Base-by-base conservation (phyloP, 2,329 filamentous ascomycete genomes). In the Parastagonospora nodorum region DNA sequence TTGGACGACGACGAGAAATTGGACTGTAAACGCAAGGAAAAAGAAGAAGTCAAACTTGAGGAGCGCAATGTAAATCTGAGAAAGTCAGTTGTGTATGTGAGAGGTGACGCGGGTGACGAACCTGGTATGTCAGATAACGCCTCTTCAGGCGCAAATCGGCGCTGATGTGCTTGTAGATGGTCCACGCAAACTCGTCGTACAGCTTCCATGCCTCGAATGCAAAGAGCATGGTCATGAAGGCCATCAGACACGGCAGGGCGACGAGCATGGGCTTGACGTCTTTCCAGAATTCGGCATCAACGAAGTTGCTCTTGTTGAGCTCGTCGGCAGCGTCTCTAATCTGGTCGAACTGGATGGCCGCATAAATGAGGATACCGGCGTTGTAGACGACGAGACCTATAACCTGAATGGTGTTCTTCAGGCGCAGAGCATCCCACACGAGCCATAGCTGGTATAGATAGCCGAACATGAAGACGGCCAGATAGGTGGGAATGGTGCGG, bases 1-100 rank as follows among this genome's bases (percentile, higher is more conserved):
- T 53, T 80, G 83, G 52, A 99, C 92, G 51, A 97, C 89, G 64
- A 99, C 93, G 46, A 97, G 84, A 75, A 99, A 99, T 71, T 99
- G 94, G 40, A 99, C 90, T 6, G 94, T 97, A 75, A 99, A 99
- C 47, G 93, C 94, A 43, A 99, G 85, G 82, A 99, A 99, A 81
- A 99, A 97, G 85, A 99, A 99, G 77, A 99, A 97, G 77, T 99
- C 94, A 74, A 99, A 99, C 76, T 99, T 99, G 60, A 99, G 83
- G 9, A 99, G 84, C 32, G 94, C 91, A 68, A 99, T 97, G 76
- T 97, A 99, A 74, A 99, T 92, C 92, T 96, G 68, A 56, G 24
- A 8, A 4, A 6, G 58, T 68, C 39, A 68, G 61, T 15, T 2
- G 5, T 37, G 32, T 1, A 11, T 2, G n/a, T 35, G 14, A 2